Base-by-base conservation (phyloP, 176 grass and related monocot species). In the Themeda triandra region DNA sequence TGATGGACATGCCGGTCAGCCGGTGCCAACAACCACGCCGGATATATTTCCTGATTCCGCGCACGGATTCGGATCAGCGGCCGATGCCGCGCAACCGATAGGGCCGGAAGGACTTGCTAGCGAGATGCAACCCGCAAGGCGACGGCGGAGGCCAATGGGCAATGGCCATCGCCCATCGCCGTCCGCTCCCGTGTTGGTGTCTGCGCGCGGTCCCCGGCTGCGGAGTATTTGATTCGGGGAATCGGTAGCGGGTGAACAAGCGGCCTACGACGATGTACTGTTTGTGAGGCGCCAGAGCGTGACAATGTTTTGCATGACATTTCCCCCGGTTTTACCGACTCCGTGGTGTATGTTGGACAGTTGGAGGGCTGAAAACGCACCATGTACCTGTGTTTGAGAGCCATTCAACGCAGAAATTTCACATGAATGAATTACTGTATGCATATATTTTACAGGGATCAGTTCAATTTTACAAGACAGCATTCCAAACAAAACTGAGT, bases 31-130 rank as follows among this genome's bases (percentile, higher is more conserved):
- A n/a, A n/a, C n/a, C n/a, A n/a, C n/a, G n/a, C n/a, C n/a, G n/a
- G n/a, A 72, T 83, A 32, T 82, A 24, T 66, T 21, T 24, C n/a
- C 40, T 28, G 36, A 73, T 63, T 45, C 69, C 80, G 54, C 67
- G 49, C 6, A 32, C 32, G 44, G 81, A 79, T 77, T 56, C 67
- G 81, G 81, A 73, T 77, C 45, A 3, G 21, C 4, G 18, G 29
- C 25, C 48, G n/a, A n/a, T n/a, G n/a, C n/a, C n/a, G n/a, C n/a
- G n/a, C n/a, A n/a, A n/a, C n/a, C n/a, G n/a, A n/a, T n/a, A n/a
- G n/a, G 41, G 33, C 45, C 10, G 24, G 11, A 29, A 4, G 70
- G 70, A 71, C 18, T 13, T 68, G 8, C 32, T 32, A 35, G 8
- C 17, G 6, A 18, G 63, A n/a, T n/a, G n/a, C n/a, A n/a, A n/a